A percentile compares a stretch with the other conserved stretches of the same genome.
Conservation (phyloP, 2,329 filamentous ascomycete genomes). For the Ceratocystis smalleyi region DNA sequence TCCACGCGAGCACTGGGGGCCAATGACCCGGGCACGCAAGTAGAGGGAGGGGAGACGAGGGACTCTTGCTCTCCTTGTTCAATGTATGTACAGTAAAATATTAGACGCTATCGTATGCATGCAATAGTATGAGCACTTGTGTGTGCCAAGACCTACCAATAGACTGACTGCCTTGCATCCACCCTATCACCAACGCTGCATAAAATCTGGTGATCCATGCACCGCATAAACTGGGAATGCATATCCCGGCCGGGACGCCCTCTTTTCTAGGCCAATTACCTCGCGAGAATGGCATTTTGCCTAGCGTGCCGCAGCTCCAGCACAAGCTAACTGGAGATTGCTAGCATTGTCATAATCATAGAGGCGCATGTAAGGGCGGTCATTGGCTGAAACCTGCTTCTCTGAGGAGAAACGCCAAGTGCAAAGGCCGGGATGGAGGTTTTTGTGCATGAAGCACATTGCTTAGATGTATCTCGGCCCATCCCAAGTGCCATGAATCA, state of each 20-base stretch:
- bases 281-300: no score
- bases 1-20: constrained; percentile 86
- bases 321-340: not conserved
- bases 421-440: no score
- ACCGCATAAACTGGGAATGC: not conserved
- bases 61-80: constrained; percentile 20
- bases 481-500: not conserved
- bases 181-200: no score
- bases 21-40: constrained; percentile 43
- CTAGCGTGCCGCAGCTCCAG: not conserved
- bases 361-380: no score
- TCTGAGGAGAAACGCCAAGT: no score
- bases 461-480: no score
- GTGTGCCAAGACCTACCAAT: no score
- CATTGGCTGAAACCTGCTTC: no score
- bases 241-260: not conserved
- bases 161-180: no score
- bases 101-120: not conserved
- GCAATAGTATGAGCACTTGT: not conserved
- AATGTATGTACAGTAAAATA: not conserved
- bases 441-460: no score
- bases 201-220: not conserved
- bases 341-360: not conserved
- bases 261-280: not conserved
- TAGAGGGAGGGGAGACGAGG: constrained; percentile 27